A percentile compares a stretch with the other conserved stretches of the same genome.
Evolutionary conservation across 2,329 filamentous ascomycete species (phyloP).

Genomic region (Alternaria sp.): DNA sequence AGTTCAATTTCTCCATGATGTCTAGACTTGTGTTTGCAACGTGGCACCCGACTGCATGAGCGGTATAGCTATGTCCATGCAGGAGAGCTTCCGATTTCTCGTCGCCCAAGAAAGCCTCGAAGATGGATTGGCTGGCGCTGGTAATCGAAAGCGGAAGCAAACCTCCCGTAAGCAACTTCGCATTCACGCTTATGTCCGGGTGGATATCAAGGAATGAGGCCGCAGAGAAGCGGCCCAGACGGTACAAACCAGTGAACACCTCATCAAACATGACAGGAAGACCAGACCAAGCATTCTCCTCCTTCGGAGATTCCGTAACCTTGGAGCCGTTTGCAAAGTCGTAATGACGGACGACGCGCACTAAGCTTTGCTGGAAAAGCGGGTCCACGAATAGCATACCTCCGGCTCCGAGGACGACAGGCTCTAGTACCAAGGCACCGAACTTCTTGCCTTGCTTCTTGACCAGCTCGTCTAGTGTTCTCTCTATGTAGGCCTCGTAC

Average conservation of each 20-base stretch:
- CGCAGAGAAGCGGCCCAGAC: constrained; percentile 74
- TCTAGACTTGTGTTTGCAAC: constrained; percentile 73
- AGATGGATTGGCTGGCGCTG: constrained; percentile 75
- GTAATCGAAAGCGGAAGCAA: constrained; percentile 79
- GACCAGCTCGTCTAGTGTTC: constrained; percentile 61
- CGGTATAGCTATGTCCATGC: constrained; percentile 88
- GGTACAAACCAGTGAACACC: constrained; percentile 85
- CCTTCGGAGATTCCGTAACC: not conserved
- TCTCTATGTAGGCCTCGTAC: constrained; percentile 68
- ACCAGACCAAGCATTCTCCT: constrained; percentile 66
- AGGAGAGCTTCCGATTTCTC: constrained; percentile 81
- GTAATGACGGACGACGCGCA: constrained; percentile 68
- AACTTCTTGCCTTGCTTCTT: constrained; percentile 68
- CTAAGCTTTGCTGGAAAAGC: constrained; percentile 76
- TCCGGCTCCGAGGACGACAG: constrained; percentile 79
- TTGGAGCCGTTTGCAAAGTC: constrained; percentile 56
- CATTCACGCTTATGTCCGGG: constrained; percentile 80
- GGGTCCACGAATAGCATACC: constrained; percentile 87
- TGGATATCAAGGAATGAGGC: constrained; percentile 72
- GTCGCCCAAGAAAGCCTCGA: constrained; percentile 71
- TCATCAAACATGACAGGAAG: constrained; percentile 84
- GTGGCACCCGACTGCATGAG: constrained; percentile 80
- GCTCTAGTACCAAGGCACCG: constrained; percentile 80
- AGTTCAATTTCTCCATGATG: constrained; percentile 54
- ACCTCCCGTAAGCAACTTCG: constrained; percentile 83